Evolutionary conservation across 306 rosid genomes (phyloP).

Genomic region (Cicer arietinum): DNA sequence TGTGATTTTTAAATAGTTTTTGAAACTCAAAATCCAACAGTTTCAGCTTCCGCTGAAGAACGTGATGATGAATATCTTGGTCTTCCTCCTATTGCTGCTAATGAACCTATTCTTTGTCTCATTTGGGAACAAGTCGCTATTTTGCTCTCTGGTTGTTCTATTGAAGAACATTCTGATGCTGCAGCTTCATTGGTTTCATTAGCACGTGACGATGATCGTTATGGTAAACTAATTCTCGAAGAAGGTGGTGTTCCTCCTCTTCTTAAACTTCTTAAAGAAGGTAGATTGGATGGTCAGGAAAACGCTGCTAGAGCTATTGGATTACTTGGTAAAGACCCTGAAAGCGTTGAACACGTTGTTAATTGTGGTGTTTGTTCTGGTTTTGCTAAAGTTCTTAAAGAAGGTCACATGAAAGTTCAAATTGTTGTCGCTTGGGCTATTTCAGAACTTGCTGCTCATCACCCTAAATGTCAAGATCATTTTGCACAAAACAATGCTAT

Average conservation of each 20-base stretch:
- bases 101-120: constrained; percentile 73
- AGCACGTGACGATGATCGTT: constrained; percentile 78
- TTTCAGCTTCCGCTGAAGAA: constrained; percentile 66
- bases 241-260: constrained; percentile 74
- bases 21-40: too few species aligned
- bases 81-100: constrained; percentile 77
- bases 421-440: constrained; percentile 75
- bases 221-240: constrained; percentile 67
- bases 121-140: constrained; percentile 78
- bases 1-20: too few species aligned
- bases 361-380: constrained; percentile 65
- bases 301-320: constrained; percentile 75
- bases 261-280: constrained; percentile 66
- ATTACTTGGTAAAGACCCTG: constrained; percentile 66
- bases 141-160: constrained; percentile 52
- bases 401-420: constrained; percentile 79
- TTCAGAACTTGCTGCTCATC: constrained; percentile 61
- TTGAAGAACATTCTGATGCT: constrained; percentile 71
- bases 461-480: constrained; percentile 79
- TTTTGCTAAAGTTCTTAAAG: constrained; percentile 73
- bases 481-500: constrained; percentile 75
- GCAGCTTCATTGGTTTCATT: constrained; percentile 74
- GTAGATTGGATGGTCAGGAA: constrained; percentile 66
- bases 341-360: constrained; percentile 74
- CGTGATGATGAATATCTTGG: constrained; percentile 76